phyloP scores from a whole-genome alignment of 108 stramenopile species.

The Aurantiochytrium sp. region DNA sequence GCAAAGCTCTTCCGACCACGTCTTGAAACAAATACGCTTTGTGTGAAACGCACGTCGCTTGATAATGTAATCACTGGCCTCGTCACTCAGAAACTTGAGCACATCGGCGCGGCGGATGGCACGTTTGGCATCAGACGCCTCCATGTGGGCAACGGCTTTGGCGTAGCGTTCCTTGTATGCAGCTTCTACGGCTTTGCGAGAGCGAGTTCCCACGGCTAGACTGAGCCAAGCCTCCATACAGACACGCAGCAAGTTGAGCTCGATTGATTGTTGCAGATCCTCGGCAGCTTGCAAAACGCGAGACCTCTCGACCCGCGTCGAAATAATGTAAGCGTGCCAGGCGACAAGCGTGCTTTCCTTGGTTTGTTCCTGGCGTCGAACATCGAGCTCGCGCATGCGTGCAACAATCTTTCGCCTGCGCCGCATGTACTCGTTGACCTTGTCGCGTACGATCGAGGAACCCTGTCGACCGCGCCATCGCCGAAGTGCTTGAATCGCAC shows the following conservation, averaged over 20 bases:
- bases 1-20: not conserved
- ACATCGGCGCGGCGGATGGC: not conserved
- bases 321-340: not conserved
- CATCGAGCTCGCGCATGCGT: not conserved
- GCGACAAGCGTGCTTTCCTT: not conserved
- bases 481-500: not conserved
- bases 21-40: not conserved
- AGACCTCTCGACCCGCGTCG: not conserved
- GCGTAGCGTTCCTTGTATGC: not conserved
- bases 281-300: not conserved
- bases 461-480: not conserved
- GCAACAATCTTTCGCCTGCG: not conserved
- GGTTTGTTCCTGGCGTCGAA: not conserved
- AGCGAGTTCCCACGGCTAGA: not conserved
- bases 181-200: not conserved
- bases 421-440: not conserved
- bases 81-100: not conserved
- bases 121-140: not conserved
- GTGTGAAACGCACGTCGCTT: not conserved
- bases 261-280: not conserved
- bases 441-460: not conserved
- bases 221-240: not conserved
- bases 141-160: not conserved
- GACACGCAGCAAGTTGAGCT: not conserved
- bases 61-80: not conserved